Evolutionary conservation across 108 stramenopile genomes (phyloP).

Genomic region (Skeletonema tropicum): DNA sequence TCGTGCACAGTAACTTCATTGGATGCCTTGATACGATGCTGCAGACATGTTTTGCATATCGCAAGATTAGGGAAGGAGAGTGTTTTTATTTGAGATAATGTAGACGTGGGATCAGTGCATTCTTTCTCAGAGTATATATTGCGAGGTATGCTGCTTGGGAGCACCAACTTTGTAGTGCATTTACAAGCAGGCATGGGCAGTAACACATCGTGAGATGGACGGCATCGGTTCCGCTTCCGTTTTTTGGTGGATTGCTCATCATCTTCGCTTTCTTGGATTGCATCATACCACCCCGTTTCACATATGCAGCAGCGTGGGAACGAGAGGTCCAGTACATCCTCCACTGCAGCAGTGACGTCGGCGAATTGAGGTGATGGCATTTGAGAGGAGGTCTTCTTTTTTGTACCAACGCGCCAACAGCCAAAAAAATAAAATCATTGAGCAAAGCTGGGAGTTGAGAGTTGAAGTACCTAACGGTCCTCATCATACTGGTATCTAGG

Average conservation of each 20-base stretch:
- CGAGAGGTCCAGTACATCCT: constrained; percentile 7
- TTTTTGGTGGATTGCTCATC: neutral
- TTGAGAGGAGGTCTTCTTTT: neutral
- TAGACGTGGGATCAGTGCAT: neutral
- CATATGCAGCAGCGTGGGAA: constrained; percentile 36
- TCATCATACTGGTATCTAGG: no score
- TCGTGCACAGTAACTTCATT: constrained; percentile 33
- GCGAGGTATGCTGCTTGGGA: constrained; percentile 12
- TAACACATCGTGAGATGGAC: constrained; percentile 30
- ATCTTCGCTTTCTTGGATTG: neutral
- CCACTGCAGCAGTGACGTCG: constrained; percentile 4
- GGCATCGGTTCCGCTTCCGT: constrained; percentile 1
- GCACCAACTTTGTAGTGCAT: constrained; percentile 31
- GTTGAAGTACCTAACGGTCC: no score
- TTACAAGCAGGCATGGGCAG: constrained; percentile 45
- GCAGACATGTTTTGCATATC: constrained; percentile 33
- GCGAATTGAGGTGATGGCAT: neutral
- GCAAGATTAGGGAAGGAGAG: constrained; percentile 28
- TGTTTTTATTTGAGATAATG: constrained; percentile 21
- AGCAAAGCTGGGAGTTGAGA: no score
- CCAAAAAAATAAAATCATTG: no score
- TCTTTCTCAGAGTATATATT: neutral
- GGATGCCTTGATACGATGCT: constrained; percentile 14
- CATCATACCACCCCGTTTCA: constrained; percentile 20
- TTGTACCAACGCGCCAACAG: no score